Base-by-base conservation (phyloP, 108 stramenopile species). In the Pseudonitzschia delicatissima region DNA sequence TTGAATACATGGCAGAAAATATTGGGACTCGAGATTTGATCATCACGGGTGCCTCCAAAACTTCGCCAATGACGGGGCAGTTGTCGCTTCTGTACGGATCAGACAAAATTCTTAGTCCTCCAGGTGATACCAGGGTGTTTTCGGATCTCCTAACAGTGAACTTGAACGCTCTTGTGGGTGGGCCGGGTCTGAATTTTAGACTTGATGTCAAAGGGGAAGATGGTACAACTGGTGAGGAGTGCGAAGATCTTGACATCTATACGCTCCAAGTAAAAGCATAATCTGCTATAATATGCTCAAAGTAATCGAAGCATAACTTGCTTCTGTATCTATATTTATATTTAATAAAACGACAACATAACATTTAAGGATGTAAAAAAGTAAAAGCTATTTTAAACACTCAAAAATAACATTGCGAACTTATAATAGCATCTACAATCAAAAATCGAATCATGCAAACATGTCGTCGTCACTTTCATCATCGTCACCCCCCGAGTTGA, bases 381-480 rank as follows among this genome's bases (percentile, higher is more conserved):
- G 11, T 42, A 15, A 42, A 42, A 42, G 11, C 11, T 15, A 42
- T 42, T 15, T 42, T 15, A 42, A n/a, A n/a, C n/a, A n/a, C n/a
- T n/a, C n/a, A n/a, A n/a, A n/a, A n/a, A n/a, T n/a, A n/a, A n/a
- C n/a, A n/a, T n/a, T n/a, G n/a, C n/a, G n/a, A n/a, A n/a, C n/a
- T n/a, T n/a, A n/a, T n/a, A n/a, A n/a, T n/a, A n/a, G n/a, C n/a
- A n/a, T n/a, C n/a, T n/a, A n/a, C n/a, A n/a, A n/a, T n/a, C n/a
- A n/a, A n/a, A n/a, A 68, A 39, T 84, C 90, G 9, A 74, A 74
- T 65, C 83, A 71, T 15, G 49, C 85, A 74, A 91, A 91, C 55
- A 91, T 91, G 42, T 91, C 90, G 60, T 90, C 88, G 45, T 91
- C 87, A 29, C 82, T 78, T 36, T 77, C 74, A 11, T 69, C 66